A percentile compares a stretch with the other conserved stretches of the same genome.
Conservation (phyloP, 805 yeast species). For the Cyberlindnera xishuangbannaensis region DNA sequence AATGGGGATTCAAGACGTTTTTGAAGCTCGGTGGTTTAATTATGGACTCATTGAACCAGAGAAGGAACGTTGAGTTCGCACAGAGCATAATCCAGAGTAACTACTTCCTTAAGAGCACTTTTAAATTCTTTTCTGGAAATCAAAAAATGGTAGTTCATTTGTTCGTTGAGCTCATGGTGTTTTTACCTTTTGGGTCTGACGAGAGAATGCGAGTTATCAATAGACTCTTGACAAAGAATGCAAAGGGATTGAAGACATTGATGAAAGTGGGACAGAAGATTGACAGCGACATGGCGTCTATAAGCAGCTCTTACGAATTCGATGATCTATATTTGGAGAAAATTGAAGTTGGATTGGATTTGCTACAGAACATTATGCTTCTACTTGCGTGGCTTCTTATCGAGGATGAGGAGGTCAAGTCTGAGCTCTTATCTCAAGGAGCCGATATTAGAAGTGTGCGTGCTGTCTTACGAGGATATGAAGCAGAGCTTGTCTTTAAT, state of each 20-base stretch:
- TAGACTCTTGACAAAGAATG: constrained; percentile 13
- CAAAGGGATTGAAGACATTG: constrained; percentile 10
- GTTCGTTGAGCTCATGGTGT: constrained; percentile 11
- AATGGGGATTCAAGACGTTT: constrained; percentile 11
- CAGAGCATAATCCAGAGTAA: constrained; percentile 8
- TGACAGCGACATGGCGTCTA: constrained; percentile 1
- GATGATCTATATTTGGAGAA: constrained; percentile 16
- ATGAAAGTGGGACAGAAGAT: constrained; percentile 3
- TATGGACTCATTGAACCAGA: constrained; percentile 12
- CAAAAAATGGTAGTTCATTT: constrained; percentile 9
- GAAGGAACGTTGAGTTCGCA: constrained; percentile 11
- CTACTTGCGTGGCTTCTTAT: constrained; percentile 17
- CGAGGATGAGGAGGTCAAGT: constrained; percentile 16
- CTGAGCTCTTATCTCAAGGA: constrained; percentile 5
- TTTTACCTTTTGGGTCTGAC: constrained; percentile 19
- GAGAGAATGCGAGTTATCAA: constrained; percentile 22
- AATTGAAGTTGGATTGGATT: constrained; percentile 16
- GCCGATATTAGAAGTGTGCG: constrained; percentile 1
- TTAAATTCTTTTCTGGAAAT: constrained; percentile 8
- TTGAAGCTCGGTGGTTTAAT: constrained; percentile 9
- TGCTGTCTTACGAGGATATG: constrained; percentile 8
- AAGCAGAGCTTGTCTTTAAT: constrained; percentile 12
- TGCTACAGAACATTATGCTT: constrained; percentile 14
- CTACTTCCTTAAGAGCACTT: constrained; percentile 13
- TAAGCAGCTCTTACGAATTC: constrained; percentile 7